Evolutionary conservation across 2,329 filamentous ascomycete genomes (phyloP).

Genomic region (Aplosporella prunicola): DNA sequence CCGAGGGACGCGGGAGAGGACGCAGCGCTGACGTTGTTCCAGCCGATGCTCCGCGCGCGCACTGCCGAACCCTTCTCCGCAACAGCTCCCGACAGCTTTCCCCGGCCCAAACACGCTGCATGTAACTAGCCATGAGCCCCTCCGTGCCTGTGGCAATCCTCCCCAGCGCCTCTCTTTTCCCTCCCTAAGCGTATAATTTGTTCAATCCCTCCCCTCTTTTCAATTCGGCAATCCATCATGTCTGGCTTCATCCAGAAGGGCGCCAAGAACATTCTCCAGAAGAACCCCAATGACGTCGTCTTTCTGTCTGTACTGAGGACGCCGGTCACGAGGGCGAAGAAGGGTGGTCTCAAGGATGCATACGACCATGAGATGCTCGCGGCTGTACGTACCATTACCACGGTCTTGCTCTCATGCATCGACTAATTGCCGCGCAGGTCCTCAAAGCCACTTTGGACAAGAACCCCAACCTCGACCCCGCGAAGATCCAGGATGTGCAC

Average conservation of each 20-base stretch:
- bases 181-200: neutral
- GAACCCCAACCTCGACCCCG: constrained; percentile 62
- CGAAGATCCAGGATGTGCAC: constrained; percentile 66
- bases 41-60: too few species aligned
- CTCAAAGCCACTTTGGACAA: constrained; percentile 60
- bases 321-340: constrained; percentile 72
- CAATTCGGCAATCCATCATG: constrained; percentile 21
- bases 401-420: constrained; percentile 2
- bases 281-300: constrained; percentile 71
- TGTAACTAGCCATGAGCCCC: constrained; percentile 6
- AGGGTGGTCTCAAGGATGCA: constrained; percentile 74
- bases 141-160: neutral
- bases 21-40: too few species aligned
- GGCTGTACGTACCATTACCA: constrained; percentile 32
- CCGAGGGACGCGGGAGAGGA: too few species aligned
- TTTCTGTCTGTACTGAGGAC: constrained; percentile 87
- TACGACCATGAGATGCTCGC: constrained; percentile 85
- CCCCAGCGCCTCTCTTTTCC: neutral
- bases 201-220: neutral
- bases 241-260: constrained; percentile 46
- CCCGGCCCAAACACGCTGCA: constrained; percentile 7
- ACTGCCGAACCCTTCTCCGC: constrained; percentile 2
- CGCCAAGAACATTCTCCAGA: constrained; percentile 66
- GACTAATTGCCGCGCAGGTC: constrained; percentile 29
- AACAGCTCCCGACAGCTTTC: constrained; percentile 6